Percentiles rank a stretch among this genome's conserved stretches.
Evolutionary conservation across 257 asterid genomes (phyloP).

Genomic region (Salvia rosmarinus): DNA sequence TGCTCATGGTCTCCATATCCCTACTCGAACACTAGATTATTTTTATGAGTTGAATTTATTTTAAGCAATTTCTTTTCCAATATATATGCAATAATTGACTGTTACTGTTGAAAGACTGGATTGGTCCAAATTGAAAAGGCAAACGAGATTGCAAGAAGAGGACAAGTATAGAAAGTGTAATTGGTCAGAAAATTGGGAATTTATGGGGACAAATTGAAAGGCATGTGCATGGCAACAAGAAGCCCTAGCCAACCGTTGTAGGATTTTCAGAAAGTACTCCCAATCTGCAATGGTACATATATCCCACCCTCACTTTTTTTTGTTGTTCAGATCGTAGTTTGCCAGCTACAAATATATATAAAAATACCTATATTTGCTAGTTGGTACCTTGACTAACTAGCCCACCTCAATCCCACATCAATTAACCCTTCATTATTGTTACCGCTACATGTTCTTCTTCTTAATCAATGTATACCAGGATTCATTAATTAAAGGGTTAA

Average conservation of each 20-base stretch:
- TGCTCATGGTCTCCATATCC: too few relatives aligned
- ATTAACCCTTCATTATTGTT: not conserved
- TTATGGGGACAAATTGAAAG: conserved; percentile 9
- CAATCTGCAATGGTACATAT: conserved; percentile 2
- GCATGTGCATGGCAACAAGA: conserved; percentile 37
- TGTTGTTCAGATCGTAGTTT: not conserved
- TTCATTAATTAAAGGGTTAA: too few relatives aligned
- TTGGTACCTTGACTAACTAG: conserved; percentile 32
- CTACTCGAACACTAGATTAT: too few relatives aligned
- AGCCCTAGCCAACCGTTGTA: conserved; percentile 22
- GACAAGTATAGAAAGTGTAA: conserved; percentile 22
- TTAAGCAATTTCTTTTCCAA: not conserved
- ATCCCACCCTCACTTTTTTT: not conserved
- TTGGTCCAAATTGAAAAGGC: conserved; percentile 2
- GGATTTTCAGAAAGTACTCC: not conserved
- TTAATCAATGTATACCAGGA: not conserved
- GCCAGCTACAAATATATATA: conserved; percentile 31
- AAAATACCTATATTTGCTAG: conserved; percentile 37
- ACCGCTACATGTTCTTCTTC: not conserved
- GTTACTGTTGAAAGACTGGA: not conserved
- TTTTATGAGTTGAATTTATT: not conserved
- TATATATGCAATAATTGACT: not conserved
- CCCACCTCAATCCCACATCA: conserved; percentile 16
- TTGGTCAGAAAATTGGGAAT: not conserved
- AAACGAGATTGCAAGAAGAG: conserved; percentile 14